Base-by-base conservation (phyloP, 139 green algal genomes). In the Coelastrella sp. region DNA sequence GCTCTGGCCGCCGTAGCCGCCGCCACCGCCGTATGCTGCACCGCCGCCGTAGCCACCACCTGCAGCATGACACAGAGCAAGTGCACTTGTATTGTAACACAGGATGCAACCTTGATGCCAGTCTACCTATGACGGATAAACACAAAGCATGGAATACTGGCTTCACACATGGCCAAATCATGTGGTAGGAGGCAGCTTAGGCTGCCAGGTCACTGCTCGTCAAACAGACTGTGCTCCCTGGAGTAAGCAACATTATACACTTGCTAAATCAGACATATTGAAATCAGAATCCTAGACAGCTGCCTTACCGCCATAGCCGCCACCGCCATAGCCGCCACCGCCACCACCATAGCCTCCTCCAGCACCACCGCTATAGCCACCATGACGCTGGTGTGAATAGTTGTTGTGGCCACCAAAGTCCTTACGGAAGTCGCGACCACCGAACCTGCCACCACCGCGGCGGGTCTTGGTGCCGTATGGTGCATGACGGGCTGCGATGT, bases 371-470 rank as follows among this genome's bases (percentile, higher is more conserved):
- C 88, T 89, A 81, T 94, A 93, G 71, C 92, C 94, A 56, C 91
- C 93, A 4, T 86, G 66, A n/a, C 78, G 87, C 80, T 88, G 78
- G 87, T 85, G 71, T 58, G 79, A 68, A 32, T 91, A 88, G n/a
- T 80, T 73, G 74, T 58, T 73, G 76, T 85, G 75, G 19, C 93
- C 90, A 59, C 95, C 93, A 85, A 89, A 92, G 81, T 97, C 96
- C 83, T 96, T 96, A 82, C 98, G 95, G 94, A 96, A 98, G 89
- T 99, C 98, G 64, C 96, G 94, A n/a, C 97, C 97, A 54, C 98
- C 97, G 86, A 99, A 99, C 88, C 95, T 92, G 85, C 94, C 93
- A 47, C 96, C 91, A 7, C 94, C 90, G 75, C 96, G 84, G 80
- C 93, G 84, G 64, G 76, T 71, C 92, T 96, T 96, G 85, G 65